Base-by-base conservation (phyloP, 1,284 basidiomycete species). In the Coniophora puteana region DNA sequence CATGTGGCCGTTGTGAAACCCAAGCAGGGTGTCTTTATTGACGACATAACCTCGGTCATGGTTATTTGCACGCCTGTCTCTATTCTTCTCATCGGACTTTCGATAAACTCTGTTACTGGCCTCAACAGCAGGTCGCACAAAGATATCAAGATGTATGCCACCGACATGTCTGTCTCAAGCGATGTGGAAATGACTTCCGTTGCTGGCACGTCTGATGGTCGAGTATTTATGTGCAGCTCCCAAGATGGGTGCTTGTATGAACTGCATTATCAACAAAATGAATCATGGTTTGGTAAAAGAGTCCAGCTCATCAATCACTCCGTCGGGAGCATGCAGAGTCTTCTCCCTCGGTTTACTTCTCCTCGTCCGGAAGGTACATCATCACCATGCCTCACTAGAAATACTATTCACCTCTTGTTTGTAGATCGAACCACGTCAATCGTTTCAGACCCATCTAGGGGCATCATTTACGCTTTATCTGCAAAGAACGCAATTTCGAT, bases 201-300 rank as follows among this genome's bases (percentile, higher is more conserved):
- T 38, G 72, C 78, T 41, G 88, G 90, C 8, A 93, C 89, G 1
- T 60, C 73, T 16, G 78, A 84, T 25, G 96, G 95, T 18, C 77
- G 94, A 38, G 89, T 98, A 51, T 97, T 99, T 65, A 88, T 94
- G 79, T 78, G 77, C 41, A 93, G 93, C 10, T 74, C 76, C 13
- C 80, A 85, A 54, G 93, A 97, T 61, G 91, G 92, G 16, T 84
- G 86, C 57, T 65, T 98, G 30, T 97, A 96, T 62, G 96, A 98
- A 65, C 67, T 99, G 36, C 84, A 90, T 55, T 99, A 99, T 63
- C 89, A 93, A 55, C 83, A 89, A 48, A 85, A 78, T 50, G 89
- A 94, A 57, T 89, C 89, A 1, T 97, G 93, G 93, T 95, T 97
- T 66, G 89, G 83, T 42, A 92, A 91, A 60, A 72, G 80, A 38